Evolutionary conservation across 1,284 basidiomycete genomes (phyloP), one percentile per base, ranked within the genome.

Genomic region (Vanrija sp.): DNA sequence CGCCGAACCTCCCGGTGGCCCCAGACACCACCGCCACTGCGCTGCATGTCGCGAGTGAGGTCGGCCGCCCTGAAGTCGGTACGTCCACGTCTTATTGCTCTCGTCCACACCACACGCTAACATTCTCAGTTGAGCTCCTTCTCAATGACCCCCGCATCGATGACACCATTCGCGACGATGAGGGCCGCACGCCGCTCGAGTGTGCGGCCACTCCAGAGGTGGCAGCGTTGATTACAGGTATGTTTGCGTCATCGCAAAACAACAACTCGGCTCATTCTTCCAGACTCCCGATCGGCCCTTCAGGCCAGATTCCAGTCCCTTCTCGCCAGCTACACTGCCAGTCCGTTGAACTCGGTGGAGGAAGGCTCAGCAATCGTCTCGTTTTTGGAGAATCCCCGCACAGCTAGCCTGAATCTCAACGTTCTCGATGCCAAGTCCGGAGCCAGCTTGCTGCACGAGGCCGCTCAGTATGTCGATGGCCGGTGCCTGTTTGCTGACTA

Each of bases 371-470:
- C 47, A 57, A 64, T 64, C 74, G 79, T 16, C 68, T 77, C 6
- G 79, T 88, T 18, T 80, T 82, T 23, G 71, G 81, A 38, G 72
- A 79, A 16, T 79, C 55, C 79, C 85, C 38, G 83, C 38, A 60
- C 71, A 23, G 61, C 71, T 46, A 64, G 71, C 14, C 62, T 79
- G 54, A 78, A 80, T 56, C 67, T 78, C 47, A 73, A 69, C 38
- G 67, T 72, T 0, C 65, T 92, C 10, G 90, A 94, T 59, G 83
- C 87, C 44, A 80, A 83, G n/a, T 83, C 85, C 1, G 91, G 91
- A 1, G 82, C 83, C 6, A 86, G 91, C 1, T 76, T 96, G 1
- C 80, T 97, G 1, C 93, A 97, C 65, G 91, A 94, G 72, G 92
- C 93, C 0, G 91, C 90, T 0, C 80, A 83, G 52, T 70, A 43